These are phyloP conservation scores for Yamadazyma phyllophila DNA, from an alignment of 805 yeast species.

Conservation along the genomic window DNA sequence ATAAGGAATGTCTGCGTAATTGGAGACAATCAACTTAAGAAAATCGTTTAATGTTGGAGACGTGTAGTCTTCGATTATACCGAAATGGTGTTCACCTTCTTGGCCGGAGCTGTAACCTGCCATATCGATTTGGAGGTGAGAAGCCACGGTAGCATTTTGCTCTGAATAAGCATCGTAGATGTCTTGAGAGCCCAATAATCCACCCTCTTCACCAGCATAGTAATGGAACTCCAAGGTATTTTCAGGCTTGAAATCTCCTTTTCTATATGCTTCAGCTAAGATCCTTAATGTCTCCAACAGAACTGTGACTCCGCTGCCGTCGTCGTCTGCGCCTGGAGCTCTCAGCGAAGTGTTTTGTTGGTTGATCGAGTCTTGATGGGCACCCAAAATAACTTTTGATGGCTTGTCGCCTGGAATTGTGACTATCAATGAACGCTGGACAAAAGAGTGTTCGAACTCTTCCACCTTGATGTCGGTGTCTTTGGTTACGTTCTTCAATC, in stretches of 20 bases:
- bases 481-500: constrained; percentile 41
- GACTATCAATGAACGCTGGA: constrained; percentile 73
- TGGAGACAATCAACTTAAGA: constrained; percentile 56
- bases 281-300: constrained; percentile 72
- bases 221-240: constrained; percentile 90
- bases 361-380: constrained; percentile 86
- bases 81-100: constrained; percentile 55
- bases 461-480: constrained; percentile 34
- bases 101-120: constrained; percentile 69
- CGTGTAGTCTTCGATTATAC: constrained; percentile 75
- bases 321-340: constrained; percentile 96
- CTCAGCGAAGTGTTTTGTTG: constrained; percentile 19
- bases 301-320: constrained; percentile 85
- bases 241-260: constrained; percentile 47
- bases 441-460: constrained; percentile 70
- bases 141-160: constrained; percentile 54
- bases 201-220: constrained; percentile 95
- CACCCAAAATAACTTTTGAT: constrained; percentile 72
- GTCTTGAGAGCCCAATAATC: constrained; percentile 81
- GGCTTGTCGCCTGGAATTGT: constrained; percentile 51
- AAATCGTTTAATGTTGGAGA: constrained; percentile 54
- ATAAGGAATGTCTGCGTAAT: constrained; percentile 66
- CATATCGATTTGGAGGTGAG: constrained; percentile 95
- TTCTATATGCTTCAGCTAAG: constrained; percentile 37
- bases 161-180: constrained; percentile 58